Base-by-base conservation (phyloP, 208 protist species). In the Trypanosoma vivax region DNA sequence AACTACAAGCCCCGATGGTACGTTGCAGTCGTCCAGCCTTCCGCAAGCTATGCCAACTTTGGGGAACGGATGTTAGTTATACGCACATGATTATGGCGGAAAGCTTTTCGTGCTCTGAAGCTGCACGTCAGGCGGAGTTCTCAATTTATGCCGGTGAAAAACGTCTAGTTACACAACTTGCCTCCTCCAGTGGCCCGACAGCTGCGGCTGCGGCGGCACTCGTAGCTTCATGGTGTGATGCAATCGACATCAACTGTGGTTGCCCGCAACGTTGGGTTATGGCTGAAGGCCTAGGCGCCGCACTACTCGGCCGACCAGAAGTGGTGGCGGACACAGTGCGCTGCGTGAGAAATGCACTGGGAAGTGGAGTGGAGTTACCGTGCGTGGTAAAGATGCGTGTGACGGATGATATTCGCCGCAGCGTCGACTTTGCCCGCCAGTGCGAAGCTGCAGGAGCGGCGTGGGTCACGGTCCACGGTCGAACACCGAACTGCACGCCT, bases 231-330 rank as follows among this genome's bases (percentile, higher is more conserved):
- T 93, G 82, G 48, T 86, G 71, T 50, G 89, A 93, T 57, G 92
- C 75, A 10, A 62, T 97, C 34, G 88, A 96, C 60, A 37, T 96
- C 41, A 96, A 97, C 73, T 96, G 88, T 55, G 92, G 92, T 6
- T 97, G 93, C 50, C 93, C 93, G 37, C 93, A 97, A 71, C 59
- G 67, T 14, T 95, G 86, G 82, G 89, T 81, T 2, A 91, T 94
- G 50, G 60, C 81, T 34, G 85, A 90, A 19, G 77, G 82, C 13
- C 47, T 92, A 16, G 88, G 92, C 2, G 46, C 83, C 3, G 64
- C 67, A 4, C 73, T 97, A 31, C 64, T 96, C 11, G 60, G 69
- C 25, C 60, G 76, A 43, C 88, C 87, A 18, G 79, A 91, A 51
- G 35, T 77, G 3, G 83, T 96, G 14, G 64, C 65, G 21, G 85